These are phyloP conservation scores for Phoenix dactylifera DNA, from an alignment of 176 grass and related monocot genomes.

Conservation along the genomic window DNA sequence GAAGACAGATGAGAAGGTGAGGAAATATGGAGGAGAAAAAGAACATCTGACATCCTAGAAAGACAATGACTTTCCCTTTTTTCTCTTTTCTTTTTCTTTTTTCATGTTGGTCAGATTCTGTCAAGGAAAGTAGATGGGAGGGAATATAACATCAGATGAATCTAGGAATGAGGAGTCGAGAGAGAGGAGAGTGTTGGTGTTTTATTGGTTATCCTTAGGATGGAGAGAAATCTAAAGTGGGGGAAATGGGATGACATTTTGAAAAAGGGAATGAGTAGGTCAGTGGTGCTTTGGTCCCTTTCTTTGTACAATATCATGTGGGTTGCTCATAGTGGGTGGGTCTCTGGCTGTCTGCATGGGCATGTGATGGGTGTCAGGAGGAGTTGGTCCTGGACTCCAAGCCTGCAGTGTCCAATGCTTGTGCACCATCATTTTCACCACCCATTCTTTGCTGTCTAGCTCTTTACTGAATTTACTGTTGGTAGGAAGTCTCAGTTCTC, in stretches of 20 bases:
- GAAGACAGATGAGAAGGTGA: too few species aligned
- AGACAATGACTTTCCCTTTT: too few species aligned
- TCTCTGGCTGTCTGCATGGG: constrained; percentile 18
- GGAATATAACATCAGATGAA: too few species aligned
- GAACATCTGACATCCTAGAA: too few species aligned
- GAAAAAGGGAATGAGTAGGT: not conserved
- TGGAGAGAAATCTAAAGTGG: not conserved
- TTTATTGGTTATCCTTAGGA: not conserved
- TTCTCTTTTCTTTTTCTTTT: too few species aligned
- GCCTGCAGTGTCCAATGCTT: not conserved
- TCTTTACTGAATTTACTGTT: too few species aligned
- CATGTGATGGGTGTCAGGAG: constrained; percentile 53
- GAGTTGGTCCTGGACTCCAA: not conserved
- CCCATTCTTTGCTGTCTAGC: not conserved
- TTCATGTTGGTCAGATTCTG: too few species aligned
- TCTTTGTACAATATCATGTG: constrained; percentile 34
- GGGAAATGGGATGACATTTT: not conserved
- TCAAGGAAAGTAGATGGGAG: too few species aligned
- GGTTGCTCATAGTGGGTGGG: constrained; percentile 34
- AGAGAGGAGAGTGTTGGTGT: too few species aligned
- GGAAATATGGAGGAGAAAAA: too few species aligned
- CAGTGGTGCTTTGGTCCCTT: constrained; percentile 49
- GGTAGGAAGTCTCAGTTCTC: too few species aligned
- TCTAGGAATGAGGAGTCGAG: too few species aligned
- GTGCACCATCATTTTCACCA: not conserved